phyloP scores from a whole-genome alignment of 371 early-diverging fungal genomes.

The Rhizopus sp. region DNA sequence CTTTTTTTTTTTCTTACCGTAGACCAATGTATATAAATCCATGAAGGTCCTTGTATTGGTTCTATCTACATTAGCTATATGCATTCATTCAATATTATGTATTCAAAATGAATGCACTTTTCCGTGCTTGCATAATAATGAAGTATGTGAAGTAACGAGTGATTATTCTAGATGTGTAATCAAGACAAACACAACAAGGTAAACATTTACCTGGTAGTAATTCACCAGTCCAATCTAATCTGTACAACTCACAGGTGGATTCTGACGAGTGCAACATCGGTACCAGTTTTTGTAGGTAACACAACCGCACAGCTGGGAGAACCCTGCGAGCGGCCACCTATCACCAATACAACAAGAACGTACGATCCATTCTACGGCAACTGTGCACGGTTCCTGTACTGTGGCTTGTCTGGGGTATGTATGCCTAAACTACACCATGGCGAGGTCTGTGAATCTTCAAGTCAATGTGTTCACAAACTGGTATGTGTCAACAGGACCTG shows the following conservation, averaged over 20 bases:
- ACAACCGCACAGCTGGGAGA: not conserved
- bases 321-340: conserved; percentile 11
- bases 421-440: conserved; percentile 6
- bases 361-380: conserved; percentile 18
- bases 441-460: conserved; percentile 16
- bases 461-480: conserved; percentile 16
- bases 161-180: conserved; percentile 8
- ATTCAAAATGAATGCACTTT: conserved; percentile 21
- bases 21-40: too few relatives aligned
- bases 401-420: conserved; percentile 9
- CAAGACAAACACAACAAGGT: conserved; percentile 14
- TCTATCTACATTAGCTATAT: not conserved
- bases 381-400: conserved; percentile 12
- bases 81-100: not conserved
- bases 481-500: conserved; percentile 11
- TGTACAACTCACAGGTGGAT: conserved; percentile 18
- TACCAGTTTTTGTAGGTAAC: conserved; percentile 18
- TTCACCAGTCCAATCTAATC: not conserved
- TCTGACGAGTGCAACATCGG: conserved; percentile 13
- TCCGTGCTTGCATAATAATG: conserved; percentile 11
- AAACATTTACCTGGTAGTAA: conserved; percentile 2
- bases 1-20: too few relatives aligned
- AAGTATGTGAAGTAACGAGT: conserved; percentile 17
- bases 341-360: conserved; percentile 10
- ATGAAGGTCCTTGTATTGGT: too few relatives aligned